Evolutionary conservation across 1,139 yeast genomes (phyloP), one percentile per base, ranked within the genome.

Genomic region (Yamadazyma mexicana): DNA sequence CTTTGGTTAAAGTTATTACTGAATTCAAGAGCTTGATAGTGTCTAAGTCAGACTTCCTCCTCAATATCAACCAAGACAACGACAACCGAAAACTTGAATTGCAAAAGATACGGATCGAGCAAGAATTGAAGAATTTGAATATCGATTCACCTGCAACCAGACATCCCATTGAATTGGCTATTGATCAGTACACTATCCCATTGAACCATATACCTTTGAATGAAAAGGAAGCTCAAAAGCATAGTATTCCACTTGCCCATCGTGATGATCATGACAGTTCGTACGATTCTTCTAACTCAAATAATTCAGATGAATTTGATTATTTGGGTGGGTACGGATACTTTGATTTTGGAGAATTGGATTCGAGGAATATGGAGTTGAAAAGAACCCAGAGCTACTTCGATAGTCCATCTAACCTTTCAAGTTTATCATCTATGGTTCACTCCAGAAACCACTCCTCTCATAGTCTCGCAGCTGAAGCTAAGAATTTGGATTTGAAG

Each of bases 241-340:
- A 24, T 14, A 30, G 34, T 16, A 30, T 22, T 16, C 42, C 32
- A 12, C 26, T 26, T 27, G 29, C 24, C 6, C 31, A 34, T 9
- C 22, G 8, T 5, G 22, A 8, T 8, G 22, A 20, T 11, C 17
- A 34, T 10, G 38, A 35, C n/a, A 18, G 16, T 3, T 14, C 15
- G 5, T 18, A 15, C 9, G 39, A 33, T 5, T 40, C 43, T 11
- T 37, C 41, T 12, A 50, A 52, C 11, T 40, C 46, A 24, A 31
- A 24, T 15, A 32, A 30, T 16, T 32, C 42, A 2, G 24, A 25
- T 16, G 53, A 49, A 22, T 72, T 59, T 46, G 66, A 66, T 48
- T 58, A 79, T 35, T 61, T 81, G 37, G 87, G 88, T 28, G 89
- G 89, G 0, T 83, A 82, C 54, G 91, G 87, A 3, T 83, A 83